These are phyloP conservation scores for Ambrosiella xylebori DNA, from an alignment of 2,329 filamentous ascomycete species.

Conservation along the genomic window DNA sequence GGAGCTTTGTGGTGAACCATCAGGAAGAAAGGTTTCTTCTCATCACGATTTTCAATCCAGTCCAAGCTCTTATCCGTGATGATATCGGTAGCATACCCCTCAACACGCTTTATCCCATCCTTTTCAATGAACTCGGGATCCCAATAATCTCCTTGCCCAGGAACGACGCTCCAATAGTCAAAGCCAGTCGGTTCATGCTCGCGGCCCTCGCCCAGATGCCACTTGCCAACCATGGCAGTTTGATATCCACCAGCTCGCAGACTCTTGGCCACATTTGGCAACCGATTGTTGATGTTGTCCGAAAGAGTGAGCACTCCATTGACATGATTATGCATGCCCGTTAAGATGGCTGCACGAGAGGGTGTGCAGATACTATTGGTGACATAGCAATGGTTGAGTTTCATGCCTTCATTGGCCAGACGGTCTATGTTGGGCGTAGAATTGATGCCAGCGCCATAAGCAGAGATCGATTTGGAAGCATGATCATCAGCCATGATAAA, in stretches of 20 bases:
- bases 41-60: background rate
- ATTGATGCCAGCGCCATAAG: background rate
- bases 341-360: background rate
- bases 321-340: background rate
- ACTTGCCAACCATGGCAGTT: background rate
- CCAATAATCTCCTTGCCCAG: background rate
- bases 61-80: background rate
- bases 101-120: background rate
- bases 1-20: constrained; percentile 1
- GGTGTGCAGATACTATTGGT: background rate
- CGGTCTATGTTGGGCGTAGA: background rate
- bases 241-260: background rate
- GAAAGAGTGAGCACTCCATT: background rate
- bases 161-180: background rate
- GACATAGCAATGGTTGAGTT: background rate
- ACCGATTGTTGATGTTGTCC: background rate
- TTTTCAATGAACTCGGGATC: background rate
- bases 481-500: background rate
- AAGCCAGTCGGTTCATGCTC: background rate
- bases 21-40: background rate
- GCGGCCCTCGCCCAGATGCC: background rate
- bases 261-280: background rate
- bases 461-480: background rate
- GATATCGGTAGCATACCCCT: background rate
- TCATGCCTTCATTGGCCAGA: background rate